Evolutionary conservation across 352 stramenopile species (phyloP).

Genomic region (Achlya hypogyna): DNA sequence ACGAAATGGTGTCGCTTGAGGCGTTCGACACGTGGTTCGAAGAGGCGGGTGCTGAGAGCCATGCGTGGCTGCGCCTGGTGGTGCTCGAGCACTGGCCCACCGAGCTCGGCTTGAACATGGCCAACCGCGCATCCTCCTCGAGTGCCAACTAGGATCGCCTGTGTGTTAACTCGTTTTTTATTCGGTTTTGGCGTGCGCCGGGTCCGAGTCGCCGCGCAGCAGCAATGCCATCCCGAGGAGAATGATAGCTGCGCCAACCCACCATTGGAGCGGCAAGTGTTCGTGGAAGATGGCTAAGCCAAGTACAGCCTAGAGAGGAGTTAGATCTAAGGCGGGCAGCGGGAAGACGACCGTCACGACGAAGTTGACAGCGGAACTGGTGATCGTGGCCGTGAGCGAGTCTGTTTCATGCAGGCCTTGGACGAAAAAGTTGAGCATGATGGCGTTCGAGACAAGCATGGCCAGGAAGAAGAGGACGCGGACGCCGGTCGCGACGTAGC

Average conservation of each 20-base stretch:
- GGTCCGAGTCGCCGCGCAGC: conserved; percentile 45
- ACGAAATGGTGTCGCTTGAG: conserved; percentile 37
- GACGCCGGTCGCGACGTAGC: conserved; percentile 19
- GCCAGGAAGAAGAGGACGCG: conserved; percentile 48
- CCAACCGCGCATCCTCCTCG: background rate
- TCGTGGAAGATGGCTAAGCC: conserved; percentile 62
- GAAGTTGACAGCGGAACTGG: conserved; percentile 72
- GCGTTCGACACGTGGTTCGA: conserved; percentile 74
- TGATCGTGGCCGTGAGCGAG: conserved; percentile 78
- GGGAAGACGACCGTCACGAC: conserved; percentile 43
- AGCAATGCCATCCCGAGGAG: conserved; percentile 55
- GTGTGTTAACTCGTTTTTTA: background rate
- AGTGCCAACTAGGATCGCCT: background rate
- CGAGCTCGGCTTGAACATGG: background rate
- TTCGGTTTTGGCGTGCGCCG: background rate
- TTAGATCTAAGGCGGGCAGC: background rate
- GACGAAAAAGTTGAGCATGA: conserved; percentile 80
- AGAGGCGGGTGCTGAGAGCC: conserved; percentile 44
- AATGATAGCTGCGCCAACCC: conserved; percentile 60
- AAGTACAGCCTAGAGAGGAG: conserved; percentile 30
- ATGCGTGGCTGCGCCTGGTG: conserved; percentile 72
- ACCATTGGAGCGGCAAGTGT: conserved; percentile 60
- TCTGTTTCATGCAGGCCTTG: conserved; percentile 75
- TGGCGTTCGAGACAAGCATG: conserved; percentile 59
- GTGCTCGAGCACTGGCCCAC: conserved; percentile 68